These are phyloP conservation scores for Coleophoma cylindrospora DNA, from an alignment of 2,329 filamentous ascomycete genomes.

Conservation along the genomic window DNA sequence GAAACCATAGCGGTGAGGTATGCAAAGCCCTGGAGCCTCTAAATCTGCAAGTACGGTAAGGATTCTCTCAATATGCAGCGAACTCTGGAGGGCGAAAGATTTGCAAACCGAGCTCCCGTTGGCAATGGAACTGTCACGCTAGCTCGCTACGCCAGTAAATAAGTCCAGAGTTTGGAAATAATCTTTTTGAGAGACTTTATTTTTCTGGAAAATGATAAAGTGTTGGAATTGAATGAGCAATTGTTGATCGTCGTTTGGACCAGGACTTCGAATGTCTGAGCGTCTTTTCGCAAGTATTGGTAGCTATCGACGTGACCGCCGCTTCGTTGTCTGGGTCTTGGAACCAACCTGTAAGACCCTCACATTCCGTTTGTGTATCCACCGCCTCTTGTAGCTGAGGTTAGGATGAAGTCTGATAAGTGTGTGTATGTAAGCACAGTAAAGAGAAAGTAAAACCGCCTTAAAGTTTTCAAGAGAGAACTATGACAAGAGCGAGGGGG, in stretches of 20 bases:
- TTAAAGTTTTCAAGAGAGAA: too few species aligned
- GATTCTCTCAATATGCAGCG: slow-evolving; percentile 15
- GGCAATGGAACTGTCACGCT: slow-evolving; percentile 13
- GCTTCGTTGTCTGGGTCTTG: slow-evolving; percentile 45
- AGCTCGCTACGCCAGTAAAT: slow-evolving; percentile 20
- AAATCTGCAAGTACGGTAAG: slow-evolving; percentile 19
- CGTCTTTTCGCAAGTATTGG: slow-evolving; percentile 18
- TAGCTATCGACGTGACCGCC: slow-evolving; percentile 33
- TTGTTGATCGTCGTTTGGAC: neutral
- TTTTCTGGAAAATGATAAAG: slow-evolving; percentile 13
- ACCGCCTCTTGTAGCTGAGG: slow-evolving; percentile 41
- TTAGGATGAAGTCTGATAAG: slow-evolving; percentile 31
- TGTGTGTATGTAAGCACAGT: neutral
- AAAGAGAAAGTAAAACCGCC: too few species aligned
- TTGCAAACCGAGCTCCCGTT: slow-evolving; percentile 6
- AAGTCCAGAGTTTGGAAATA: slow-evolving; percentile 15
- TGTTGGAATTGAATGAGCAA: slow-evolving; percentile 4
- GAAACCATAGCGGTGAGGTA: slow-evolving; percentile 49
- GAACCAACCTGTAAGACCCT: slow-evolving; percentile 34
- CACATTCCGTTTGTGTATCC: slow-evolving; percentile 41
- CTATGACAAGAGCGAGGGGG: too few species aligned
- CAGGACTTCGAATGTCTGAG: slow-evolving; percentile 12
- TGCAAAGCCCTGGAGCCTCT: slow-evolving; percentile 13
- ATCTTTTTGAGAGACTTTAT: slow-evolving; percentile 6
- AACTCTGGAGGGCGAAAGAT: slow-evolving; percentile 9